These are phyloP conservation scores for Imleria badia DNA, from an alignment of 768 basidiomycete genomes.

Conservation along the genomic window DNA sequence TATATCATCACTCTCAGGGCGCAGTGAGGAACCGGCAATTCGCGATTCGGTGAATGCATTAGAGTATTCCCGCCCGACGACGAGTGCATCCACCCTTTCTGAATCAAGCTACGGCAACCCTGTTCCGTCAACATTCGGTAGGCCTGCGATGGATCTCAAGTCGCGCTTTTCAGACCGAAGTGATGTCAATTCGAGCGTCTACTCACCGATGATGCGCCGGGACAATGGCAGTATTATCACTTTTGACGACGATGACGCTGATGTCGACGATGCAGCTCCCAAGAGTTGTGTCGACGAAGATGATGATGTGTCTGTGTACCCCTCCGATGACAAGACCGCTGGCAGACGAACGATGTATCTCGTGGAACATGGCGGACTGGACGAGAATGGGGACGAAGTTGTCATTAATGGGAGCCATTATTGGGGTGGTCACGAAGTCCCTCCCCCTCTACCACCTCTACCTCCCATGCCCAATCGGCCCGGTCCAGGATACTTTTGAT, in stretches of 20 bases:
- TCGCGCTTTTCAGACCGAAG: constrained; percentile 23
- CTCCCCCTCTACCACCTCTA: constrained; percentile 24
- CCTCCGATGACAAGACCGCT: constrained; percentile 32
- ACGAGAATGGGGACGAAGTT: constrained; percentile 23
- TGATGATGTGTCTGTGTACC: constrained; percentile 32
- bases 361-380: constrained; percentile 26
- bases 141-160: neutral
- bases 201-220: constrained; percentile 14
- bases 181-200: constrained; percentile 18
- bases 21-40: constrained; percentile 4
- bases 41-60: constrained; percentile 8
- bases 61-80: constrained; percentile 21
- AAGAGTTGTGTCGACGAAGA: constrained; percentile 18
- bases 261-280: constrained; percentile 13
- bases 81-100: constrained; percentile 19
- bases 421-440: constrained; percentile 15
- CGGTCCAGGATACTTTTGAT: constrained; percentile 31
- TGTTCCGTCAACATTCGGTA: constrained; percentile 2
- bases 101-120: constrained; percentile 23
- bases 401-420: constrained; percentile 19
- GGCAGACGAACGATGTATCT: constrained; percentile 37
- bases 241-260: constrained; percentile 26
- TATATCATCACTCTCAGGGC: constrained; percentile 20
- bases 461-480: constrained; percentile 17
- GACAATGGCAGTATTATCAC: constrained; percentile 18